These are phyloP conservation scores for Mesostigma viride DNA, from an alignment of 139 green algal genomes.

Conservation along the genomic window DNA sequence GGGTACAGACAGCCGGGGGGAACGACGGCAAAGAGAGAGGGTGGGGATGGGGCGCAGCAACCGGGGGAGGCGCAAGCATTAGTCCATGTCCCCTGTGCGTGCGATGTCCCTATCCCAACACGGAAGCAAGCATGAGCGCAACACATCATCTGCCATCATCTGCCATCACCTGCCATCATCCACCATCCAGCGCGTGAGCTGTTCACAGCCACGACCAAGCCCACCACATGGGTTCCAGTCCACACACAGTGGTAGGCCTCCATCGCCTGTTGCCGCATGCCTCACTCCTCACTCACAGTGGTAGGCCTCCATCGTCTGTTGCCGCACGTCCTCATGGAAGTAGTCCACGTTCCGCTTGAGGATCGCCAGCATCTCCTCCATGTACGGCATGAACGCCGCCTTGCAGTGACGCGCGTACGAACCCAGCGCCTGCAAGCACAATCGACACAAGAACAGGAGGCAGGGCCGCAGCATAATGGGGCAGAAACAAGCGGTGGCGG, in stretches of 20 bases:
- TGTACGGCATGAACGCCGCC: conserved; percentile 39
- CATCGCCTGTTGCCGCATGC: conserved; percentile 28
- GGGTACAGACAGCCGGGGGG: too few relatives aligned
- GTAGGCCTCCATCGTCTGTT: conserved; percentile 22
- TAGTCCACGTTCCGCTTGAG: conserved; percentile 36
- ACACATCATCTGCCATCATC: too few relatives aligned
- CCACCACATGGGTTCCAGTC: too few relatives aligned
- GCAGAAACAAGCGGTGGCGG: too few relatives aligned
- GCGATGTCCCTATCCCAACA: too few relatives aligned
- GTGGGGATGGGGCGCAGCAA: background rate
- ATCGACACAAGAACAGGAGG: too few relatives aligned
- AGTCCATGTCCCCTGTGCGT: too few relatives aligned
- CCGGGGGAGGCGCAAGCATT: background rate
- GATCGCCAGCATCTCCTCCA: conserved; percentile 32
- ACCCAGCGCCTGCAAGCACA: conserved; percentile 49
- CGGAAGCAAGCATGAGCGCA: too few relatives aligned
- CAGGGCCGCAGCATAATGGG: too few relatives aligned
- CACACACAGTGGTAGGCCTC: conserved; percentile 23
- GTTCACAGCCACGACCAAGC: too few relatives aligned
- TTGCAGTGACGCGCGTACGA: conserved; percentile 40
- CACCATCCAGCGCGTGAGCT: too few relatives aligned
- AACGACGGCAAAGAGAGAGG: conserved; percentile 13
- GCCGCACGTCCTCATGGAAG: conserved; percentile 54
- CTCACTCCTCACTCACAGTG: conserved; percentile 30
- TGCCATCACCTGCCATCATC: too few relatives aligned